Conservation (phyloP, 1,139 yeast species). For the Suhomyces maxii region DNA sequence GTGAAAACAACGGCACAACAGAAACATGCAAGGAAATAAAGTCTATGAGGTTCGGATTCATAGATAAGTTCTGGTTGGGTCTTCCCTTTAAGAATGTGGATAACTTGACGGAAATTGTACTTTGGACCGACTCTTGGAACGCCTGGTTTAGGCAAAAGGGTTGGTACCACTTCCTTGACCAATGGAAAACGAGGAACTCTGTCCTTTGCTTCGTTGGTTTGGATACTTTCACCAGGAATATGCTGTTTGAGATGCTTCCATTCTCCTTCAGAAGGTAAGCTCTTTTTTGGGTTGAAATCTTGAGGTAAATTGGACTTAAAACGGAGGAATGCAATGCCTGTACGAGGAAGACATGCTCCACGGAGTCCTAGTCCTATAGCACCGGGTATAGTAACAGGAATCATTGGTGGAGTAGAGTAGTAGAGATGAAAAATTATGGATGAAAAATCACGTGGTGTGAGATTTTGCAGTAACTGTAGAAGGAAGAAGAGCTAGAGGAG, state of each 20-base stretch:
- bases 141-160: slow-evolving; percentile 70
- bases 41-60: slow-evolving; percentile 80
- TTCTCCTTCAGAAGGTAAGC: slow-evolving; percentile 39
- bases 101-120: slow-evolving; percentile 61
- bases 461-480: too few relatives aligned
- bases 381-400: not conserved
- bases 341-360: not conserved
- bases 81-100: slow-evolving; percentile 57
- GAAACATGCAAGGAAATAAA: slow-evolving; percentile 69
- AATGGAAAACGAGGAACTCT: slow-evolving; percentile 66
- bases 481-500: too few relatives aligned
- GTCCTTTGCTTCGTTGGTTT: slow-evolving; percentile 47
- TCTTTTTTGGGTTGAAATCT: slow-evolving; percentile 25
- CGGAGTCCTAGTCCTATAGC: slow-evolving; percentile 1
- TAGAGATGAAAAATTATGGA: not conserved
- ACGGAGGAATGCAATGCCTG: slow-evolving; percentile 11
- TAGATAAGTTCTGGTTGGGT: slow-evolving; percentile 71
- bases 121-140: slow-evolving; percentile 67
- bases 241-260: slow-evolving; percentile 50
- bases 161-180: slow-evolving; percentile 64
- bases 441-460: not conserved
- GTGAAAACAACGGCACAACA: slow-evolving; percentile 69
- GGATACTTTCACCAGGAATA: slow-evolving; percentile 61
- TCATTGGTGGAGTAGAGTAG: not conserved
- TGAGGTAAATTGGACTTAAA: slow-evolving; percentile 33